These are phyloP conservation scores for Lecanicillium sp. DNA, from an alignment of 2,329 filamentous ascomycete species.

Conservation along the genomic window DNA sequence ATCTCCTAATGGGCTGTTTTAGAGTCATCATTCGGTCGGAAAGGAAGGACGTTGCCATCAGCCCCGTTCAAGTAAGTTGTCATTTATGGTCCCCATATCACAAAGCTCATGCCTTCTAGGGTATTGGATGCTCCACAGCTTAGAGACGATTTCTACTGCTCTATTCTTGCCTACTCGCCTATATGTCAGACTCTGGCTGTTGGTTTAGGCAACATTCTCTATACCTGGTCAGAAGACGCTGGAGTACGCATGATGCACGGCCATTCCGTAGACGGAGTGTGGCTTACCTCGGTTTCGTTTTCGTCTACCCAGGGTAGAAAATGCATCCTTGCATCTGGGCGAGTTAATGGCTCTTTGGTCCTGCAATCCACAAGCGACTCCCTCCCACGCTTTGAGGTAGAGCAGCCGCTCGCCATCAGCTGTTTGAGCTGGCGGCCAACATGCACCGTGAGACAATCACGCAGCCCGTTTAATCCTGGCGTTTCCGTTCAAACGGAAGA, in stretches of 20 bases:
- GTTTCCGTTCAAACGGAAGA: constrained; percentile 65
- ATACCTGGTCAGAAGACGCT: constrained; percentile 76
- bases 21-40: neutral
- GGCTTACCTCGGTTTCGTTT: constrained; percentile 82
- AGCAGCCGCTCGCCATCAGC: constrained; percentile 64
- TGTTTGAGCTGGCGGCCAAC: constrained; percentile 76
- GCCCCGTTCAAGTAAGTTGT: constrained; percentile 73
- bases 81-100: too few relatives aligned
- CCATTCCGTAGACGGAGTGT: constrained; percentile 19
- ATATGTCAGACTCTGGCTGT: constrained; percentile 73
- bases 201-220: constrained; percentile 70
- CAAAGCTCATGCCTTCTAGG: constrained; percentile 31
- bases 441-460: constrained; percentile 42
- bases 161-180: constrained; percentile 75
- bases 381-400: constrained; percentile 64
- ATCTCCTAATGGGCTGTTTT: too few relatives aligned
- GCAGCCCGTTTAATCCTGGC: constrained; percentile 37
- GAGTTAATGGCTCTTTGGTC: constrained; percentile 67
- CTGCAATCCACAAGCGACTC: constrained; percentile 71
- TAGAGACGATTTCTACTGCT: constrained; percentile 96
- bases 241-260: constrained; percentile 49
- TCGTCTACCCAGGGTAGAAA: constrained; percentile 70
- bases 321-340: constrained; percentile 77
- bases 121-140: constrained; percentile 82
- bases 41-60: constrained; percentile 47